Base-by-base conservation (phyloP, 139 green algal genomes). In the Axilococcus clingmanii region DNA sequence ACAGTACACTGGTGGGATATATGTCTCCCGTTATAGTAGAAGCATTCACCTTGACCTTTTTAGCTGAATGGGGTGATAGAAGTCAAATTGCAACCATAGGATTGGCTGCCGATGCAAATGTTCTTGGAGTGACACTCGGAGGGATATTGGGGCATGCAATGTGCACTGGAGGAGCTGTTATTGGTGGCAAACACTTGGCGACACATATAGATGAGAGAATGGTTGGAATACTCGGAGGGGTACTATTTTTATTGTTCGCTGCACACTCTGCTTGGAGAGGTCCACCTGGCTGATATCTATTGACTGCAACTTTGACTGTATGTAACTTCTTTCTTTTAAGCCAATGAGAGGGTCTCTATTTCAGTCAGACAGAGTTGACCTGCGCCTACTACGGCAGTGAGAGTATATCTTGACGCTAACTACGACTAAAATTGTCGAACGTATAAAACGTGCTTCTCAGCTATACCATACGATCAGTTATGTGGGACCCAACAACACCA, bases 61-160 rank as follows among this genome's bases (percentile, higher is more conserved):
- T 98, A 17, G 92, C 92, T 1, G 92, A 99, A 71, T 99, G 92
- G 92, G 92, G 92, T 11, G 92, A 99, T 72, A 78, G 91, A 28
- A 94, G 81, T 62, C 92, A 99, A 55, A 95, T 98, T 51, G 82
- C 86, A 2, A 96, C 89, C 11, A 73, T 73, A 16, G 72, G 84
- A 8, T 60, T 94, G 30, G 91, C 88, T 17, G 80, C 91, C 1
- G 81, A 85, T 17, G 73, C 83, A 34, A 74, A 98, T 48, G 76
- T 86, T 7, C 40, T 89, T 34, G 92, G 90, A 0, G 92, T 99
- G 1, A 91, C 83, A 4, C 23, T 98, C 6, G 92, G 92, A 3
- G 91, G 82, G 35, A 91, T 94, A 29, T 8, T 96, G 23, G 92
- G 92, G 2, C 92, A 99, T 59, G 58, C 66, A 14, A 64, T 92